Evolutionary conservation across 2,329 filamentous ascomycete species (phyloP).

Genomic region (Ascosphaera pollenicola): DNA sequence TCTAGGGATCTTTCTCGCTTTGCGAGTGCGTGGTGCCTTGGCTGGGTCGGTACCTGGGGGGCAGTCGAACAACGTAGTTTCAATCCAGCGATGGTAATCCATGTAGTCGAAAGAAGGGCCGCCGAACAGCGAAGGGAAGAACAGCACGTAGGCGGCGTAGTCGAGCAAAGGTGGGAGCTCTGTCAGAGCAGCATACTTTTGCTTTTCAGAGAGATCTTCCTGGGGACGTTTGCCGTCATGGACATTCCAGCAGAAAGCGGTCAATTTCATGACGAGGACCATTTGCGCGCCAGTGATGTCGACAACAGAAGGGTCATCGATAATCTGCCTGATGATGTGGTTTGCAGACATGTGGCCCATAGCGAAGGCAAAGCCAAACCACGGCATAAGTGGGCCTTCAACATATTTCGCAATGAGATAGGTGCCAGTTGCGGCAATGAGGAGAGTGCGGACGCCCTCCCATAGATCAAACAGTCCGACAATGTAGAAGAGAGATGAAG

Average conservation of each 20-base stretch:
- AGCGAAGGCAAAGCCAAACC: constrained; percentile 79
- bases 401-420: constrained; percentile 71
- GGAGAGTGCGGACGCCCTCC: constrained; percentile 56
- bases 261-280: constrained; percentile 96
- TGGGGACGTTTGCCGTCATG: constrained; percentile 70
- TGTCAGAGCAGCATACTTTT: constrained; percentile 59
- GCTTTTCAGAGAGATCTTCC: constrained; percentile 61
- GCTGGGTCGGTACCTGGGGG: constrained; percentile 60
- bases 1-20: constrained; percentile 78
- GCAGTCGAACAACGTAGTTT: constrained; percentile 83
- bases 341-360: constrained; percentile 91
- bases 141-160: constrained; percentile 76
- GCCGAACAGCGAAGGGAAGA: constrained; percentile 77
- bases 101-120: constrained; percentile 89
- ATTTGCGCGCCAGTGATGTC: constrained; percentile 94
- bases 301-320: constrained; percentile 40
- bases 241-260: constrained; percentile 93
- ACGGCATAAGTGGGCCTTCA: constrained; percentile 86
- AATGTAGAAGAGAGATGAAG: constrained; percentile 68
- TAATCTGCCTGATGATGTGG: constrained; percentile 62
- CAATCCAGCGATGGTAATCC: constrained; percentile 81
- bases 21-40: constrained; percentile 66
- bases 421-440: constrained; percentile 55
- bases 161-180: constrained; percentile 57
- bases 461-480: constrained; percentile 87